Evolutionary conservation across 768 basidiomycete genomes (phyloP).

Genomic region (Lactarius pseudohatsudake): DNA sequence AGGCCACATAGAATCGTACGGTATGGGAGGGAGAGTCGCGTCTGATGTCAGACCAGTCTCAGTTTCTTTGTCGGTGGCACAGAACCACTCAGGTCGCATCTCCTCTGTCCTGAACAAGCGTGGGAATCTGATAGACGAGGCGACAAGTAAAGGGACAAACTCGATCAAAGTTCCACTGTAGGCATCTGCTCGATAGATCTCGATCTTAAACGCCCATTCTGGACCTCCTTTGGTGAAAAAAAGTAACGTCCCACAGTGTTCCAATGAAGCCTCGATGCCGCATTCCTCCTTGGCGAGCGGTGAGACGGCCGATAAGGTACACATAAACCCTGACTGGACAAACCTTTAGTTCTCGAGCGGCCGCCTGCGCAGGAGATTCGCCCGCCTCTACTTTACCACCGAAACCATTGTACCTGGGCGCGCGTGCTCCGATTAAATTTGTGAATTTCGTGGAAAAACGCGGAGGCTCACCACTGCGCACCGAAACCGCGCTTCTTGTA

Average conservation of each 20-base stretch:
- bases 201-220: constrained; percentile 67
- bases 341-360: constrained; percentile 71
- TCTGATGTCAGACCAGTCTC: constrained; percentile 11
- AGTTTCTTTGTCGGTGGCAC: constrained; percentile 31
- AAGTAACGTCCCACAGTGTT: constrained; percentile 61
- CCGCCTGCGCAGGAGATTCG: constrained; percentile 69
- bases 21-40: constrained; percentile 43
- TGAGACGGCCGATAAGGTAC: background rate
- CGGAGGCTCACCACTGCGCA: constrained; percentile 46
- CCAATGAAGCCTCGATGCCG: constrained; percentile 65
- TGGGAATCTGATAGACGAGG: background rate
- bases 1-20: constrained; percentile 62
- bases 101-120: constrained; percentile 65
- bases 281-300: constrained; percentile 69
- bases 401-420: constrained; percentile 80
- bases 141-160: constrained; percentile 43
- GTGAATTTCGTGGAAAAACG: background rate
- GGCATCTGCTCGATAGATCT: constrained; percentile 64
- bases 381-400: constrained; percentile 82
- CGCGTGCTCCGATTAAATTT: background rate
- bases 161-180: constrained; percentile 63
- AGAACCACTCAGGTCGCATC: constrained; percentile 85
- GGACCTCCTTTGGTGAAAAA: constrained; percentile 52
- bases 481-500: constrained; percentile 82
- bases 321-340: background rate